Percentiles rank a stretch among this genome's conserved stretches.
Evolutionary conservation across 2,329 filamentous ascomycete species (phyloP).

Genomic region (Fusarium sp.): DNA sequence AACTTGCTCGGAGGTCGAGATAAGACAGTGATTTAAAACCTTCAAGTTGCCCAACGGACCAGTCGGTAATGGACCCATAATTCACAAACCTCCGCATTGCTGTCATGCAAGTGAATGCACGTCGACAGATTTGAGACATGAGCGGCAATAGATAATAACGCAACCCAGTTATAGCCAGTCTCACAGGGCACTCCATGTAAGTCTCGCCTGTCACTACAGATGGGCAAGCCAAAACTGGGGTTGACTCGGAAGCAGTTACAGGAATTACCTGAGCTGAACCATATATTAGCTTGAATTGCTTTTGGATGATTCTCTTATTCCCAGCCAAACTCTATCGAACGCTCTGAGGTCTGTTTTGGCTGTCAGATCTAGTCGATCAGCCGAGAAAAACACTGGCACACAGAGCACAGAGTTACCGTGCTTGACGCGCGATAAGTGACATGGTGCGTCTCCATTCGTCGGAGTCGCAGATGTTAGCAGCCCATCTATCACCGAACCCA

Average conservation of each 20-base stretch:
- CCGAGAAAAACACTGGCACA: background rate
- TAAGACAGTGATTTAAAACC: background rate
- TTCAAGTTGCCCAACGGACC: background rate
- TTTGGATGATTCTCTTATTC: background rate
- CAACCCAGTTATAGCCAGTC: constrained; percentile 9
- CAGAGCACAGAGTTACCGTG: constrained; percentile 1
- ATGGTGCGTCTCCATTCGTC: constrained; percentile 37
- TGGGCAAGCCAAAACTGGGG: background rate
- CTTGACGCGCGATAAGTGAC: constrained; percentile 40
- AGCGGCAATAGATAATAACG: background rate
- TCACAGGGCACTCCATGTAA: constrained; percentile 23
- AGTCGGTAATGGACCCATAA: constrained; percentile 12
- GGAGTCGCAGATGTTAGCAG: constrained; percentile 20
- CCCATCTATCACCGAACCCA: constrained; percentile 17
- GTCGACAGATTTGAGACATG: constrained; percentile 12
- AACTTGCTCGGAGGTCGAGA: background rate
- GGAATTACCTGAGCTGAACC: background rate
- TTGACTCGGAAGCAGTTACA: background rate
- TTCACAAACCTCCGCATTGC: constrained; percentile 11
- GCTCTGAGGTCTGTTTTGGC: background rate
- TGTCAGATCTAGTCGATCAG: background rate
- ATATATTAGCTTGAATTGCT: background rate
- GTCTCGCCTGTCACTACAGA: background rate
- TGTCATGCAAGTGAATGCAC: constrained; percentile 10
- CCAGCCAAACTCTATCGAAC: background rate